Percentiles rank a stretch among this genome's conserved stretches.
These are phyloP conservation scores for Suillus decipiens DNA, from an alignment of 768 basidiomycete species.

Conservation along the genomic window DNA sequence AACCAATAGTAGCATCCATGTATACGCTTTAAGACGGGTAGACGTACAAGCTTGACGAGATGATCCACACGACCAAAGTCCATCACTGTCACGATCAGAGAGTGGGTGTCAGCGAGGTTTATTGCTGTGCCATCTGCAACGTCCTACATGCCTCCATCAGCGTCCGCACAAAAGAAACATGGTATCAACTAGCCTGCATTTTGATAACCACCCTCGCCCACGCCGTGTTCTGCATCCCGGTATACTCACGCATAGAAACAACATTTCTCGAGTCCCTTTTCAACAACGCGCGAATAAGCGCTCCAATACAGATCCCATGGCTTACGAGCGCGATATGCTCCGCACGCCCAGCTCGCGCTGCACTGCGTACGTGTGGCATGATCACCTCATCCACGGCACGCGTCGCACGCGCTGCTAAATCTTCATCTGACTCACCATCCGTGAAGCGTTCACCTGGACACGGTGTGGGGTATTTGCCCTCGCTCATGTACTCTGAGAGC, in stretches of 20 bases:
- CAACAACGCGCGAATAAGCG: constrained; percentile 55
- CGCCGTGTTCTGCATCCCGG: constrained; percentile 66
- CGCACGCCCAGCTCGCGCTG: constrained; percentile 38
- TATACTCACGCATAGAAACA: constrained; percentile 35
- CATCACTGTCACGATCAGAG: constrained; percentile 46
- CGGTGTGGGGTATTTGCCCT: constrained; percentile 54
- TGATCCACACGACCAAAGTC: constrained; percentile 60
- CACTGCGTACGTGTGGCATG: constrained; percentile 50
- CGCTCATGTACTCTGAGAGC: constrained; percentile 49
- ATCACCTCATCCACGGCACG: constrained; percentile 52
- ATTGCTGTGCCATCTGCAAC: constrained; percentile 23
- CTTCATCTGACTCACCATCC: constrained; percentile 70
- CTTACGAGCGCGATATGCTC: constrained; percentile 69
- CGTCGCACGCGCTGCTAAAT: constrained; percentile 58
- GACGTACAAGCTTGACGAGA: constrained; percentile 55
- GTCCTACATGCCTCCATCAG: constrained; percentile 27
- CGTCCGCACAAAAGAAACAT: background rate
- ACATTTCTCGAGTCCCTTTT: constrained; percentile 39
- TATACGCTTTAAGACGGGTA: background rate
- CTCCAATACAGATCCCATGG: constrained; percentile 71
- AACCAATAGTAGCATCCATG: constrained; percentile 19
- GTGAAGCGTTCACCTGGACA: constrained; percentile 55
- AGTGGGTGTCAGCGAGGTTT: constrained; percentile 25
- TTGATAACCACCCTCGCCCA: constrained; percentile 62
- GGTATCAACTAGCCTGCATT: constrained; percentile 39